Conservation (phyloP, 176 grass and related monocot species). For the Dactylis glomerata region DNA sequence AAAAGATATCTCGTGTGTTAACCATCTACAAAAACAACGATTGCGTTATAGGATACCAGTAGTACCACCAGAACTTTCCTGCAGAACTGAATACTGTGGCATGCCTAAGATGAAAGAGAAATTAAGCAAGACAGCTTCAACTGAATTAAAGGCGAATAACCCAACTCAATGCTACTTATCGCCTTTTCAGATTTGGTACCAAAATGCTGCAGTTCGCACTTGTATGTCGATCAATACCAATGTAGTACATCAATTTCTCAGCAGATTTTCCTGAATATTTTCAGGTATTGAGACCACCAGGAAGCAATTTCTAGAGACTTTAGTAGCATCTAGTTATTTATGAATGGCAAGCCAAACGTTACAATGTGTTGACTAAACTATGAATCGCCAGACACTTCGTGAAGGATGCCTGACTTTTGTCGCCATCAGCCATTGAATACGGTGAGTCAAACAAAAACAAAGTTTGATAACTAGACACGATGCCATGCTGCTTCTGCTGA, state of each 20-base stretch:
- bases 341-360: conserved; percentile 35
- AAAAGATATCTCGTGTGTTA: too few relatives aligned
- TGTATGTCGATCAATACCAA: background rate
- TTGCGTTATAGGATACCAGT: too few relatives aligned
- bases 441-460: conserved; percentile 18
- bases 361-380: conserved; percentile 46
- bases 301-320: conserved; percentile 8
- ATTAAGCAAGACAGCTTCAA: background rate
- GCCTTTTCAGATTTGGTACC: background rate
- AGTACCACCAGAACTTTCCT: too few relatives aligned
- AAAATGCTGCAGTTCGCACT: background rate
- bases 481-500: background rate
- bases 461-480: conserved; percentile 16
- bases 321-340: conserved; percentile 31
- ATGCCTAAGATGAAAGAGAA: too few relatives aligned
- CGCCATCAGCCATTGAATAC: conserved; percentile 37
- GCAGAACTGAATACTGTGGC: too few relatives aligned
- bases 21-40: too few relatives aligned
- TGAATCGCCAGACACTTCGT: conserved; percentile 20
- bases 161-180: background rate
- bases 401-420: conserved; percentile 24
- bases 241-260: background rate
- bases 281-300: background rate
- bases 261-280: background rate
- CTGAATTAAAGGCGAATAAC: background rate